phyloP scores from a whole-genome alignment of 331 rosid genomes.

The Arachis monticola region DNA sequence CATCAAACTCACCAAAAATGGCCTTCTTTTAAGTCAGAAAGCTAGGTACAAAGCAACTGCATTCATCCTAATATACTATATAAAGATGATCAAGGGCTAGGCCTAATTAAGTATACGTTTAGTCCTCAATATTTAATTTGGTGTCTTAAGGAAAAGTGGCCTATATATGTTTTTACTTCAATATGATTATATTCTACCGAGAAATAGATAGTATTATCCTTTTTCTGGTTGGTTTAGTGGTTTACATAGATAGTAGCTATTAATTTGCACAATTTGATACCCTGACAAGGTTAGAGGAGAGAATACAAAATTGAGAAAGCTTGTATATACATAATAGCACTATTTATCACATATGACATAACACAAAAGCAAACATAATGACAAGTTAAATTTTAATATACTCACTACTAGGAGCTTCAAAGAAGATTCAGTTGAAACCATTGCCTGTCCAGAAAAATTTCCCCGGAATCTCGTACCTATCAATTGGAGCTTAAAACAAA shows the following conservation, averaged over 20 bases:
- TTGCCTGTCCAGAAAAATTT: background rate
- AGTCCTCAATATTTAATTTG: background rate
- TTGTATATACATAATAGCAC: background rate
- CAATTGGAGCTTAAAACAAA: background rate
- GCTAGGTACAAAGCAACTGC: background rate
- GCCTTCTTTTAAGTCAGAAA: background rate
- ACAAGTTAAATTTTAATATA: background rate
- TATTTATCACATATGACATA: background rate
- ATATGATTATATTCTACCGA: background rate
- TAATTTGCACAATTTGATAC: background rate
- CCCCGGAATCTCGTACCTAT: no score
- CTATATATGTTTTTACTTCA: background rate
- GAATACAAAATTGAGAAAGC: background rate
- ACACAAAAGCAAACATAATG: background rate
- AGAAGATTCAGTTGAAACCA: slow-evolving; percentile 16
- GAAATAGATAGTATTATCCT: background rate
- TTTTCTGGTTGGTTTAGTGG: no score
- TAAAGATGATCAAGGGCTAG: background rate
- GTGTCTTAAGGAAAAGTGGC: slow-evolving; percentile 1
- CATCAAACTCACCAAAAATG: no score
- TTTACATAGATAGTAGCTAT: no score
- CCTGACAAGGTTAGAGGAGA: background rate
- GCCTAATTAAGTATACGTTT: background rate
- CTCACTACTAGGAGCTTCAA: background rate
- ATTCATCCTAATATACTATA: background rate